A percentile compares a stretch with the other conserved stretches of the same genome.
Conservation (phyloP, 306 rosid genomes). For the Begonia peltatifolia region DNA sequence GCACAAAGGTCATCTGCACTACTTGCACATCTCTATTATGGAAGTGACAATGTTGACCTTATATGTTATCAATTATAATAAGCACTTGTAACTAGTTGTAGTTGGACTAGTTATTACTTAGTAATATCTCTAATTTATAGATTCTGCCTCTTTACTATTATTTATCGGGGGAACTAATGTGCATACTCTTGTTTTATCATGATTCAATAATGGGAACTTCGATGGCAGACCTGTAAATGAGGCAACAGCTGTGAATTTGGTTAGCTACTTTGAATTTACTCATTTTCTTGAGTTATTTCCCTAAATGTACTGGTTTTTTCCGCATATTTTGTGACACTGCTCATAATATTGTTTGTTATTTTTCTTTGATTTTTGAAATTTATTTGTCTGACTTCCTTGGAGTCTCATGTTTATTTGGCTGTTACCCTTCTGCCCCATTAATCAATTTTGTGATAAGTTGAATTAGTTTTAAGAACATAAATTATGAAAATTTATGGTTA, state of each 20-base stretch:
- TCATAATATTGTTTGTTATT: too few species aligned
- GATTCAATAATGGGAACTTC: conserved; percentile 36
- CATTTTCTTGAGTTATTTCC: too few species aligned
- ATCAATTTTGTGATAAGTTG: too few species aligned
- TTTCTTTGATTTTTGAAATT: too few species aligned
- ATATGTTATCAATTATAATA: conserved; percentile 8
- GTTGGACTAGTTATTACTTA: conserved; percentile 10
- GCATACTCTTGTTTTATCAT: conserved; percentile 9
- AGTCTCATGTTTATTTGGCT: too few species aligned
- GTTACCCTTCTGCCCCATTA: too few species aligned
- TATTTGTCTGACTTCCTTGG: too few species aligned
- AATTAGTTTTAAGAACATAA: too few species aligned
- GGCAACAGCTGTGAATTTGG: conserved; percentile 32
- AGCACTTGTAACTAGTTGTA: conserved; percentile 23
- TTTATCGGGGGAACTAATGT: conserved; percentile 11
- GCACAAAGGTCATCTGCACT: conserved; percentile 99
- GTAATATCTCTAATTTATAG: conserved; percentile 3
- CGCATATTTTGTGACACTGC: background rate
- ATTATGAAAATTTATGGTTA: too few species aligned
- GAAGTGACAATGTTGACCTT: conserved; percentile 36
- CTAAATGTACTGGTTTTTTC: background rate
- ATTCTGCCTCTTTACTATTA: conserved; percentile 5
- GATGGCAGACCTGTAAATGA: conserved; percentile 31
- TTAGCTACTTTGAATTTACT: conserved; percentile 13
- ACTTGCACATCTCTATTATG: conserved; percentile 71